Evolutionary conservation across 257 asterid species (phyloP), one percentile per base, ranked within the genome.

Genomic region (Solanum chmielewskii): DNA sequence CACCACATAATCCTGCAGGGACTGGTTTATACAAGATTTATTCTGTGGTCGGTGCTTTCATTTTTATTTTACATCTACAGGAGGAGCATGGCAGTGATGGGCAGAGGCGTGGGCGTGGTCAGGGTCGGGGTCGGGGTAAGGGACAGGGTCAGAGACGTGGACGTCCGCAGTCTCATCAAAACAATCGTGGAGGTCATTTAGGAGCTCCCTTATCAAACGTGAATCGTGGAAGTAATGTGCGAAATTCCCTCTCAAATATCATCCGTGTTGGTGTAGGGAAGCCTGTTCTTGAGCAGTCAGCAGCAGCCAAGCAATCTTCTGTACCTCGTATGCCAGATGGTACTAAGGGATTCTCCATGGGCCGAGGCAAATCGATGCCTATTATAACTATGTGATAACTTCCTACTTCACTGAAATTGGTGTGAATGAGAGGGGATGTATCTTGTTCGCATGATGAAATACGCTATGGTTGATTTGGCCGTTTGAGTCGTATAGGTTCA

Each of bases 291-390:
- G 97, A 96, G 86, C 96, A 92, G 87, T 85, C 86, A 39, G 84
- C 41, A 78, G 42, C 60, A 76, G 87, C 87, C 37, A 92, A 91
- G 91, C 89, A 91, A 86, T 86, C 95, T 88, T 87, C 93, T 9
- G 96, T 91, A 69, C 99, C 99, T 73, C 97, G 98, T 60, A 95
- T 95, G 99, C 98, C 99, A 1, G 99, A 96, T 88, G 99, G 99
- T 35, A 96, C 98, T 37, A 92, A 89, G 90, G 99, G 99, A 64
- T 96, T 96, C 93, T 93, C 97, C 7, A 88, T 95, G 95, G 99
- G 99, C 35, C 93, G 99, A 83, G 99, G 99, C 83, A 96, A 95
- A 91, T 90, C 95, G 25, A 85, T 92, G 56, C 93, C 94, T 85
- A 86, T 92, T n/a, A 91, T 86, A 85, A 89, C 86, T 37, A 91